Evolutionary conservation across 2,329 filamentous ascomycete species (phyloP), one percentile per base, ranked within the genome.

Genomic region (Arthroderma sp.): DNA sequence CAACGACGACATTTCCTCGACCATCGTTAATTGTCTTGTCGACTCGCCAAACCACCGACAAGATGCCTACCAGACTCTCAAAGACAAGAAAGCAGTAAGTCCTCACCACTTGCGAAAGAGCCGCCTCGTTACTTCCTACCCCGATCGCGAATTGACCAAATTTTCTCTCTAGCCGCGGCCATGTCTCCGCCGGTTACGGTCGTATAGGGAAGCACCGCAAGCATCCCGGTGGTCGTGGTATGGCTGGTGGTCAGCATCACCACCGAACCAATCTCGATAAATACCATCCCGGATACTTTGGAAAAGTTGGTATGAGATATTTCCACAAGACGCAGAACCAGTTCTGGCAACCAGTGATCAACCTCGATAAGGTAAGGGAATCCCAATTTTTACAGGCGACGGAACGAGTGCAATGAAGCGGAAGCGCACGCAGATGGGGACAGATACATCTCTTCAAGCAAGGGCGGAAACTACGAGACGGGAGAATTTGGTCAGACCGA

Each of bases 151-250:
- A 31, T 31, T 41, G 39, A 43, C 30, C 4, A 27, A 34, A 29
- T 45, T 42, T 8, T 42, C 29, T 41, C 22, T 55, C 56, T 66
- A 87, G 83, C 77, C 87, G 89, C 77, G 89, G 89, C 72, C 86
- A 98, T 76, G 91, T 98, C 69, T 93, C 85, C 66, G 86, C 87
- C 78, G 91, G 91, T 78, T 82, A 96, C 73, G 89, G 91, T 77
- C 89, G 89, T 80, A 72, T 96, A 68, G 91, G 91, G 71, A 96
- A 96, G 84, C 88, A 95, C 83, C 78, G 91, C 68, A 96, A 98
- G 82, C 76, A 80, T 63, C 79, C 79, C 64, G 78, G 79, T 78
- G 79, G 77, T 76, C 78, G 78, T 66, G 78, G 79, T 81, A 85
- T 85, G 74, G 91, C 91, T 69, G 89, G 91, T 93, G 89, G 88